Evolutionary conservation across 192 early-diverging fungal species (phyloP).

Genomic region (Podila clonocystis): DNA sequence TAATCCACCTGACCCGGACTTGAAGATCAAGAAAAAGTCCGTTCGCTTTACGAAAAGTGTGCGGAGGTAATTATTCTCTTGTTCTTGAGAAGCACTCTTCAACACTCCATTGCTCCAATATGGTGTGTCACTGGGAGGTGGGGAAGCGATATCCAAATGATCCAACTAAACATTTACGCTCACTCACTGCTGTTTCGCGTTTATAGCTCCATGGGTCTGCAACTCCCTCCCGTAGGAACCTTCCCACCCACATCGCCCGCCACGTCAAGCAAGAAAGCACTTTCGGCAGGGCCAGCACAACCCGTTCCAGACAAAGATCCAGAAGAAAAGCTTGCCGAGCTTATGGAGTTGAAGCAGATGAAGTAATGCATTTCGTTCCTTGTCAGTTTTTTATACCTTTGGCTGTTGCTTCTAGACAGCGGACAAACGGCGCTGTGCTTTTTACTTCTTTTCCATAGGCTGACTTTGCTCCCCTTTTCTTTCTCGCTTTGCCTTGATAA

Average conservation of each 20-base stretch:
- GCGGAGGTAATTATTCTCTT: constrained; percentile 39
- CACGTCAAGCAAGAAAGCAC: neutral
- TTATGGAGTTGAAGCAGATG: constrained; percentile 40
- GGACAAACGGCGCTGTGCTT: no score
- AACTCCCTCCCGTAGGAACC: neutral
- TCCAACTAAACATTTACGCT: no score
- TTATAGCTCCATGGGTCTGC: no score
- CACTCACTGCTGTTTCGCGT: no score
- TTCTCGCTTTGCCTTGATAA: neutral
- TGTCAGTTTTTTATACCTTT: neutral
- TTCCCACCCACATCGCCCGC: neutral
- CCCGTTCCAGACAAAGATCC: constrained; percentile 24
- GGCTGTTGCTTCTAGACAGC: no score
- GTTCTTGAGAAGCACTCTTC: neutral
- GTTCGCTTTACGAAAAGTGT: constrained; percentile 19
- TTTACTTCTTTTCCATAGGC: neutral
- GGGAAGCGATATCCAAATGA: no score
- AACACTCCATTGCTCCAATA: no score
- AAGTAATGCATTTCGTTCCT: constrained; percentile 5
- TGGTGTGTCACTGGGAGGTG: no score
- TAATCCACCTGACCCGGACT: constrained; percentile 11
- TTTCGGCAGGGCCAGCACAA: neutral
- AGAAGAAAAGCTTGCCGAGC: constrained; percentile 35
- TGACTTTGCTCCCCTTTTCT: neutral
- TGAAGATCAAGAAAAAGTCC: constrained; percentile 35